Conservation (phyloP, 108 stramenopile species). For the Conticribra weissflogii region DNA sequence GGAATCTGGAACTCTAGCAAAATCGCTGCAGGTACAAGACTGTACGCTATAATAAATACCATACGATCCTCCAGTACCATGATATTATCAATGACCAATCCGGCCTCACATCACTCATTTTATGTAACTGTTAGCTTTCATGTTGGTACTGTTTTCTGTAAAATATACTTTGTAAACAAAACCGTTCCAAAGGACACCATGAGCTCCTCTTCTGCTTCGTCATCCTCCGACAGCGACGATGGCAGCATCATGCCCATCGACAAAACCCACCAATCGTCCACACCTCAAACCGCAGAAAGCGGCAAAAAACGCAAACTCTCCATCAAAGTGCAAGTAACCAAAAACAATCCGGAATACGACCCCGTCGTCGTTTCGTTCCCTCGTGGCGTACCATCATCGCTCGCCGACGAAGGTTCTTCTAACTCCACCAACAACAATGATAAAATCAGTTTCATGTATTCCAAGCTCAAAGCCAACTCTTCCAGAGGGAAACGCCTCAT, state of each 20-base stretch:
- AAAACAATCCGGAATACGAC: constrained; percentile 43
- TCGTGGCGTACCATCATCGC: constrained; percentile 59
- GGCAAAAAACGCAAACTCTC: neutral
- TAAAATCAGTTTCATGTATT: constrained; percentile 44
- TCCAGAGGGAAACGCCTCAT: constrained; percentile 34
- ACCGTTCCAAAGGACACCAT: neutral
- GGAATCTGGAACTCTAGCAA: too few relatives aligned
- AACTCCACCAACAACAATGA: constrained; percentile 17
- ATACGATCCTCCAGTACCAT: too few relatives aligned
- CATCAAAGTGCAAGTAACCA: constrained; percentile 18
- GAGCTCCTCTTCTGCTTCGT: constrained; percentile 1
- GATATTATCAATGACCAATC: too few relatives aligned
- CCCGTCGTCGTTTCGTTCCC: constrained; percentile 85
- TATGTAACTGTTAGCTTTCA: too few relatives aligned
- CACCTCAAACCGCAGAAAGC: neutral
- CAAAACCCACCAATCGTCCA: neutral
- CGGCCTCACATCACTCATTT: too few relatives aligned
- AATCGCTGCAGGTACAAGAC: too few relatives aligned
- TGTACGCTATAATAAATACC: too few relatives aligned
- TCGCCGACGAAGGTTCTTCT: constrained; percentile 7
- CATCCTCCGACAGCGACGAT: constrained; percentile 4
- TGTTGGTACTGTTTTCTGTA: too few relatives aligned
- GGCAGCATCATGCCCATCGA: neutral
- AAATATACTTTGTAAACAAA: too few relatives aligned
- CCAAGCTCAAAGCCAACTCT: constrained; percentile 35